phyloP scores from a whole-genome alignment of 208 protist genomes.

The Crithidia thermophila region DNA sequence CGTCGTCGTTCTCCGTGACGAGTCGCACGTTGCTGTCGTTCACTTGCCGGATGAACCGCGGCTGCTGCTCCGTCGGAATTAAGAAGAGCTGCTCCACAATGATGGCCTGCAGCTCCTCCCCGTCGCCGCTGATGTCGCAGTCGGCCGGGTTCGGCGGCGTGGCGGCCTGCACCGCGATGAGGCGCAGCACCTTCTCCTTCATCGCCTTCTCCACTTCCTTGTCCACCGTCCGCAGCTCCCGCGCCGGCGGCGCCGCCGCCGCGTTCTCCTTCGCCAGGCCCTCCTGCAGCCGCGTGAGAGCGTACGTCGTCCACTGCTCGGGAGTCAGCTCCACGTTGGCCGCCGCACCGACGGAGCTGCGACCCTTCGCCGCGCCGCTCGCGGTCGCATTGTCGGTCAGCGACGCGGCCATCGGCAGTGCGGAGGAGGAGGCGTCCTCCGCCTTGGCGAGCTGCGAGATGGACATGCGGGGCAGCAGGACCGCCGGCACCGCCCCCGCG shows the following conservation, averaged over 20 bases:
- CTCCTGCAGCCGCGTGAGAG: constrained; percentile 26
- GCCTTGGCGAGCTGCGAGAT: constrained; percentile 11
- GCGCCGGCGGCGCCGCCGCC: background rate
- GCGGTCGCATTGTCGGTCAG: constrained; percentile 4
- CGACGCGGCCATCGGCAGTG: background rate
- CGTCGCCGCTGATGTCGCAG: constrained; percentile 75
- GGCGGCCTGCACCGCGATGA: constrained; percentile 60
- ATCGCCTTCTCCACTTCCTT: constrained; percentile 77
- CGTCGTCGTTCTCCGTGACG: constrained; percentile 53
- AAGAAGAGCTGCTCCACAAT: constrained; percentile 88
- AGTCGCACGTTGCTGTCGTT: constrained; percentile 84
- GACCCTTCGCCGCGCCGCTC: background rate
- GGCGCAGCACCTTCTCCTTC: constrained; percentile 50
- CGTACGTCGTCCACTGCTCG: constrained; percentile 32
- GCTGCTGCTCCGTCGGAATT: constrained; percentile 62
- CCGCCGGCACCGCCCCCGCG: too few relatives aligned
- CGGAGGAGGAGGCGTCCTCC: too few relatives aligned
- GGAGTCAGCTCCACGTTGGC: background rate
- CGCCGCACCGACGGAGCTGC: background rate
- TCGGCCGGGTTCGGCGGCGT: constrained; percentile 61
- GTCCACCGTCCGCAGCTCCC: constrained; percentile 60
- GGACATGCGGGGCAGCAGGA: constrained; percentile 6
- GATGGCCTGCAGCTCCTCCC: constrained; percentile 76
- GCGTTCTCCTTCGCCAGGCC: constrained; percentile 10
- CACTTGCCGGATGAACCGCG: constrained; percentile 74